These are phyloP conservation scores for Aaosphaeria arxii DNA, from an alignment of 2,329 filamentous ascomycete genomes.

Conservation along the genomic window DNA sequence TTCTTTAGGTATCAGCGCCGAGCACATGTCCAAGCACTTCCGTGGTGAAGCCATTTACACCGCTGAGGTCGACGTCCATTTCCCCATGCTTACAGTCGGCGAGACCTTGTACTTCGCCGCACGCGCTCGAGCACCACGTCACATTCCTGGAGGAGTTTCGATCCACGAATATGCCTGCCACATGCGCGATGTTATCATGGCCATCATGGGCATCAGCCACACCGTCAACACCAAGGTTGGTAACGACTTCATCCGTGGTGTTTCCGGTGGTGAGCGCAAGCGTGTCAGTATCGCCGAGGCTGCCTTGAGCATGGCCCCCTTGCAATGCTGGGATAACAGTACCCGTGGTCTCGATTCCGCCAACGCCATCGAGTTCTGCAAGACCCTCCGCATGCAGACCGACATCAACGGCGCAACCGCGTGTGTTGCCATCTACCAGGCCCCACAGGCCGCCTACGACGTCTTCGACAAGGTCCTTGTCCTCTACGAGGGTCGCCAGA, in stretches of 20 bases:
- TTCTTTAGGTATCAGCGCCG: conserved; percentile 57
- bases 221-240: conserved; percentile 71
- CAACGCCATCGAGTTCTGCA: conserved; percentile 73
- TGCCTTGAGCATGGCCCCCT: conserved; percentile 59
- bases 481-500: conserved; percentile 65
- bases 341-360: conserved; percentile 72
- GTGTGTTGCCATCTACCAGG: conserved; percentile 72
- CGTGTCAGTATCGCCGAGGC: conserved; percentile 81
- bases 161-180: conserved; percentile 58
- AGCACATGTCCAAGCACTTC: conserved; percentile 75
- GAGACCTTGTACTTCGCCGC: conserved; percentile 79
- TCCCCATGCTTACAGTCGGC: conserved; percentile 72
- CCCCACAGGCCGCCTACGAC: conserved; percentile 67
- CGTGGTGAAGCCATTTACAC: conserved; percentile 86
- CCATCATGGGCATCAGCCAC: conserved; percentile 71
- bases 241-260: conserved; percentile 72
- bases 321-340: conserved; percentile 77
- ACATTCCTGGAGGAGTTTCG: conserved; percentile 58
- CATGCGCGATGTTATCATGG: conserved; percentile 70
- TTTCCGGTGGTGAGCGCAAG: conserved; percentile 74
- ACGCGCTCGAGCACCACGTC: conserved; percentile 62
- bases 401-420: conserved; percentile 66
- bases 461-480: conserved; percentile 68
- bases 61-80: conserved; percentile 79
- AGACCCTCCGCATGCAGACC: conserved; percentile 64